A percentile compares a stretch with the other conserved stretches of the same genome.
These are phyloP conservation scores for Crithidia expoeki DNA, from an alignment of 208 protist genomes.

Conservation along the genomic window DNA sequence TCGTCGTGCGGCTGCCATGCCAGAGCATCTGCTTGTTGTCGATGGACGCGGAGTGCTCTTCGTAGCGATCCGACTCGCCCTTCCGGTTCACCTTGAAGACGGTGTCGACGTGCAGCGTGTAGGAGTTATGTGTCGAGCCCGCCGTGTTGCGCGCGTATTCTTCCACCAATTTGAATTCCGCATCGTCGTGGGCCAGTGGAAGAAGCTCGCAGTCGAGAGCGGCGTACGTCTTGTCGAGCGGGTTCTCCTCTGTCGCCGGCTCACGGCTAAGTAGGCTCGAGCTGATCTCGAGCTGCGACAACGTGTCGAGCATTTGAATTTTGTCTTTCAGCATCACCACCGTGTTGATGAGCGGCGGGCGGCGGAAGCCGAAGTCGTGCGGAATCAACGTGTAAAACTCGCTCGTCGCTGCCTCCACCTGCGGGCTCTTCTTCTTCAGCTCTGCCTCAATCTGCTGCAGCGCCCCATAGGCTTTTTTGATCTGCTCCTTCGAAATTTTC, in stretches of 20 bases:
- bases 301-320: conserved; percentile 78
- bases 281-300: conserved; percentile 84
- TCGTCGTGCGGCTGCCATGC: conserved; percentile 91
- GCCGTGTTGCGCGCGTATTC: conserved; percentile 78
- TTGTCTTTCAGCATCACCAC: conserved; percentile 66
- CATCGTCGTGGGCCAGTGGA: conserved; percentile 29
- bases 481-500: conserved; percentile 81
- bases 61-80: conserved; percentile 60
- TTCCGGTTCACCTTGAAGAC: conserved; percentile 76
- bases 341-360: conserved; percentile 63
- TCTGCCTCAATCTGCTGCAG: conserved; percentile 67
- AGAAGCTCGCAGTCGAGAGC: conserved; percentile 53
- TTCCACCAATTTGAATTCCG: conserved; percentile 57
- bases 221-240: conserved; percentile 65
- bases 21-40: conserved; percentile 85
- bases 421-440: conserved; percentile 50
- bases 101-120: conserved; percentile 56
- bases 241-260: conserved; percentile 38
- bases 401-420: conserved; percentile 47
- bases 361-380: conserved; percentile 71
- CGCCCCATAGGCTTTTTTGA: conserved; percentile 53
- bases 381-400: conserved; percentile 88
- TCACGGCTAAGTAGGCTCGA: conserved; percentile 50
- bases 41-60: conserved; percentile 26
- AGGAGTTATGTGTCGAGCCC: conserved; percentile 66